Evolutionary conservation across 1,139 yeast genomes (phyloP), one percentile per base, ranked within the genome.

Genomic region (Pichia sp.): DNA sequence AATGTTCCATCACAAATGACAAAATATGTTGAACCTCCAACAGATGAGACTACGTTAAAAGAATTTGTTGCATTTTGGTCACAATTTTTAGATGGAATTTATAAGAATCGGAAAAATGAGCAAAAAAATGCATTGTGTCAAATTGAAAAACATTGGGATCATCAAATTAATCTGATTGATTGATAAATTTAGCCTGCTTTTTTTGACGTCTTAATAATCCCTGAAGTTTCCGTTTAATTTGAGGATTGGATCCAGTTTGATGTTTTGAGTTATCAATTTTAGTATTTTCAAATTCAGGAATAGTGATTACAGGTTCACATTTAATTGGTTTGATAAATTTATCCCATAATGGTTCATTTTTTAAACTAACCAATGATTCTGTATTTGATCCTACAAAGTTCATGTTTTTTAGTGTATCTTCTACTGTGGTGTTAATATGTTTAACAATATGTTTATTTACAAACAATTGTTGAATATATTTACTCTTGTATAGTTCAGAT

Each of bases 1-100:
- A 40, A 45, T 57, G 50, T 52, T 59, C 60, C 52, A 54, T 42
- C 37, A 55, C 53, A 50, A 40, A 24, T 44, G 37, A 5, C 66
- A 65, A 2, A 35, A 46, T 36, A 51, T 52, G 41, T 59, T 1
- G 46, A 51, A 2, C 34, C 54, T 0, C 80, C 83, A 0, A 23
- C 22, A 1, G 43, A 50, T 19, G 22, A 34, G 1, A 29, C 36
- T 6, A 69, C 66, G 11, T 53, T 78, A 19, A 38, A 37, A 1
- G 60, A 56, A 16, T 78, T 81, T 51, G 57, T 69, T 6, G 57
- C 57, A 1, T 74, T 74, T 50, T 83, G 91, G 91, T 48, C 60
- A 3, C 56, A 58, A 27, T 40, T 53, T 31, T 25, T 52, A 11
- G 33, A 42, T 11, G 48, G 46, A 4, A 40, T 52, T 4, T 52